A percentile compares a stretch with the other conserved stretches of the same genome.
Conservation (phyloP, 331 rosid species). For the Acacia concinna region DNA sequence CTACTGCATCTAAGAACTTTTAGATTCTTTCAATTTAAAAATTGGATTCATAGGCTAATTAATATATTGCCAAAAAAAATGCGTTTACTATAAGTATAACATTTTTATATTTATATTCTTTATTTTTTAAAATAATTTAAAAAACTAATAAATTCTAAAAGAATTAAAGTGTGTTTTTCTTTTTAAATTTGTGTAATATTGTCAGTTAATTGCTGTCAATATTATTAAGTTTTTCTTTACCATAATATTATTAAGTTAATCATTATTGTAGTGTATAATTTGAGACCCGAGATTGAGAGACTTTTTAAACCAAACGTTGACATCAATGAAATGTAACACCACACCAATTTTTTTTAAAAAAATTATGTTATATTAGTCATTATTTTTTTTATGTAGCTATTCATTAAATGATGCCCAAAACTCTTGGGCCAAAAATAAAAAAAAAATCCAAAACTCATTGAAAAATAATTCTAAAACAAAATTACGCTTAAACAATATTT, state of each 20-base stretch:
- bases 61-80: too few species aligned
- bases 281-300: neutral
- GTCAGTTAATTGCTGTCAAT: neutral
- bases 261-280: neutral
- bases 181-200: neutral
- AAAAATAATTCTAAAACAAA: neutral
- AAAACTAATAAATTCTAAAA: too few species aligned
- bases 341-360: neutral
- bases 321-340: neutral
- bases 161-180: neutral
- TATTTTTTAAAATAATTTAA: too few species aligned
- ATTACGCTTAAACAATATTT: neutral
- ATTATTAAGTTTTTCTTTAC: too few species aligned
- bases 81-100: too few species aligned
- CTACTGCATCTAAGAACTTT: neutral
- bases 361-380: neutral
- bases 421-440: too few species aligned
- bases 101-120: too few species aligned
- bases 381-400: too few species aligned
- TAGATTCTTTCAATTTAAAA: neutral
- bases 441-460: neutral
- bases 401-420: too few species aligned
- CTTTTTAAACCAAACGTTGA: neutral
- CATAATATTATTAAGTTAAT: too few species aligned
- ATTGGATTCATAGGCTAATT: neutral